These are phyloP conservation scores for Pelargonium citronellum DNA, from an alignment of 441 rosid genomes.

Conservation along the genomic window DNA sequence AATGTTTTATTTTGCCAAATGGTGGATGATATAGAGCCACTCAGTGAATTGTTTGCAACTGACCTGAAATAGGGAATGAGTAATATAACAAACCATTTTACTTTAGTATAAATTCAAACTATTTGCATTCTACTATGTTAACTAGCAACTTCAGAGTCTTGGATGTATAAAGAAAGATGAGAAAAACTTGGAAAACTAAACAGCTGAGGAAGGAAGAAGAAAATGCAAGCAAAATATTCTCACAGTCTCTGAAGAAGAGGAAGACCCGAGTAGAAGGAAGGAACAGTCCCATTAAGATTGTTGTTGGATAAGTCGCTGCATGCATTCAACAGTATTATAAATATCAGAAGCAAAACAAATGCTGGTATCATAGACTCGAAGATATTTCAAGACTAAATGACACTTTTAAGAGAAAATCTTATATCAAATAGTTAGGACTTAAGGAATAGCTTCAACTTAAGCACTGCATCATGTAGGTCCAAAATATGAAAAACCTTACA, in stretches of 20 bases:
- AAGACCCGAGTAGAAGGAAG: slow-evolving; percentile 56
- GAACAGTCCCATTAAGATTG: slow-evolving; percentile 64
- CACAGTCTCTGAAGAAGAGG: slow-evolving; percentile 74
- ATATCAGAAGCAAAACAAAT: slow-evolving; percentile 20
- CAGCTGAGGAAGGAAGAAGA: slow-evolving; percentile 15
- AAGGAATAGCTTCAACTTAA: slow-evolving; percentile 2
- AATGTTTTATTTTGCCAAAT: slow-evolving; percentile 64
- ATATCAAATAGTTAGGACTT: background rate
- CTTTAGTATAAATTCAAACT: background rate
- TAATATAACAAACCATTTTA: slow-evolving; percentile 21
- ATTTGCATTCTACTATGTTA: background rate
- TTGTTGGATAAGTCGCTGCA: slow-evolving; percentile 76
- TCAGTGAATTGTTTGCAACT: slow-evolving; percentile 67
- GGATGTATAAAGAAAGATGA: slow-evolving; percentile 8
- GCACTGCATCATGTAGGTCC: slow-evolving; percentile 13
- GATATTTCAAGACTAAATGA: slow-evolving; percentile 7
- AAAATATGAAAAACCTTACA: slow-evolving; percentile 47
- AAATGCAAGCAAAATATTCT: slow-evolving; percentile 27
- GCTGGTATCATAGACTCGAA: background rate
- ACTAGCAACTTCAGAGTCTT: slow-evolving; percentile 2
- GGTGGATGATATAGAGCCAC: slow-evolving; percentile 56
- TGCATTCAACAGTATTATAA: slow-evolving; percentile 19
- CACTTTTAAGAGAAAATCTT: background rate
- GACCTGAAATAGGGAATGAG: slow-evolving; percentile 47
- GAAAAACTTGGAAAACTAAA: slow-evolving; percentile 14